A percentile compares a stretch with the other conserved stretches of the same genome.
phyloP scores from a whole-genome alignment of 2,329 filamentous ascomycete species.

The Neonectria sp. region DNA sequence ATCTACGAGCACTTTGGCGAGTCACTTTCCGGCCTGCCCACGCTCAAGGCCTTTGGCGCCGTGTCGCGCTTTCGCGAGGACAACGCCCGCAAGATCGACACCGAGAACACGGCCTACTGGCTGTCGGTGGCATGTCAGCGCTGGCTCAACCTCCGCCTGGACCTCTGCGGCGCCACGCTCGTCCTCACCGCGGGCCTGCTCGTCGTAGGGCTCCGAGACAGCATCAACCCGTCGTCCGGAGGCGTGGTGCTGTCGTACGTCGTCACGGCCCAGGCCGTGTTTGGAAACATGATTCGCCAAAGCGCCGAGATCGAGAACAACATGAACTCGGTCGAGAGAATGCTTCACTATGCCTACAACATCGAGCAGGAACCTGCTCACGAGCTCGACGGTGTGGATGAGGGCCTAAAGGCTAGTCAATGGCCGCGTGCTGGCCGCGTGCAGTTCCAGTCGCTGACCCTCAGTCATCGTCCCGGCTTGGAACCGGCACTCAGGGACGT shows the following conservation, averaged over 20 bases:
- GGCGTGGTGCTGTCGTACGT: slow-evolving; percentile 78
- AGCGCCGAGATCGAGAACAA: slow-evolving; percentile 77
- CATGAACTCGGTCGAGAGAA: slow-evolving; percentile 95
- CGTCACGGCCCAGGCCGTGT: slow-evolving; percentile 62
- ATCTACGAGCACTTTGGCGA: slow-evolving; percentile 95
- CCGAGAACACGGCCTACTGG: slow-evolving; percentile 80
- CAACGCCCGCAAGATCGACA: slow-evolving; percentile 85
- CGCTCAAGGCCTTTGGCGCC: slow-evolving; percentile 91
- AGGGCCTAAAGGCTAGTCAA: slow-evolving; percentile 5
- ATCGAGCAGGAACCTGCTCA: slow-evolving; percentile 84
- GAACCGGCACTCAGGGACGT: slow-evolving; percentile 84
- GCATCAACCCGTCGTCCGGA: slow-evolving; percentile 58
- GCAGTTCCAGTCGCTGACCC: slow-evolving; percentile 85
- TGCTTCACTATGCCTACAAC: slow-evolving; percentile 90
- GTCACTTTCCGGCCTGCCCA: slow-evolving; percentile 88
- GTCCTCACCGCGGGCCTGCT: slow-evolving; percentile 76
- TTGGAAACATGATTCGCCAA: slow-evolving; percentile 78
- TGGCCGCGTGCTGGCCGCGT: slow-evolving; percentile 87
- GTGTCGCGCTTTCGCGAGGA: slow-evolving; percentile 87
- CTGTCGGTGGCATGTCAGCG: slow-evolving; percentile 78
- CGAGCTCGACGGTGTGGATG: neutral
- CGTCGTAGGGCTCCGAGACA: slow-evolving; percentile 45
- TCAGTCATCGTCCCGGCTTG: slow-evolving; percentile 84
- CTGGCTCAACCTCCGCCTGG: slow-evolving; percentile 76
- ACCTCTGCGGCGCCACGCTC: slow-evolving; percentile 72